Percentiles rank a stretch among this genome's conserved stretches.
Conservation (phyloP, 2,329 filamentous ascomycete species). For the Claviceps sp. region DNA sequence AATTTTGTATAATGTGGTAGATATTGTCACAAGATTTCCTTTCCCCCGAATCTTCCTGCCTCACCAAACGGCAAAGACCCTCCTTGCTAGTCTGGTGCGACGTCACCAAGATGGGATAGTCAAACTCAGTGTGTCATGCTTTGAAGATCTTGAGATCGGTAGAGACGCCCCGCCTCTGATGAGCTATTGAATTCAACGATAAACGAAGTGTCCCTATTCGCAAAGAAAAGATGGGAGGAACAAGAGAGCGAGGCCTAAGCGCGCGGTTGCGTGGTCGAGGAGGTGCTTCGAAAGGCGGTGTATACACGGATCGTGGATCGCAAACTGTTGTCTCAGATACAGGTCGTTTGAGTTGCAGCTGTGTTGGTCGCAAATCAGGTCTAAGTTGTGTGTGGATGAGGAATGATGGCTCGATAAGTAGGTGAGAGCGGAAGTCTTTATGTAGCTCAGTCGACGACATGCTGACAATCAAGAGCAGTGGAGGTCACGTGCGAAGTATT, state of each 20-base stretch:
- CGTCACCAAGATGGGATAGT: constrained; percentile 1
- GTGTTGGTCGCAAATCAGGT: background rate
- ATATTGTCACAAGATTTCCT: constrained; percentile 2
- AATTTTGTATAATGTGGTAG: constrained; percentile 3
- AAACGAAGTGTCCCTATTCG: background rate
- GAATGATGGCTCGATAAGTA: background rate
- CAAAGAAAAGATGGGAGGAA: background rate
- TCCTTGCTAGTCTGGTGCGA: constrained; percentile 2
- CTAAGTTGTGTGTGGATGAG: background rate
- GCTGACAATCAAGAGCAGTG: background rate
- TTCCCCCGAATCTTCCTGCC: background rate
- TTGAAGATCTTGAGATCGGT: background rate
- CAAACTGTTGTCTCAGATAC: background rate
- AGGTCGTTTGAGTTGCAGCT: background rate
- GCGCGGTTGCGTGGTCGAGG: background rate
- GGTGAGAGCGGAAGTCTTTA: background rate
- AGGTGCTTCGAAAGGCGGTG: background rate
- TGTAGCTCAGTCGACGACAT: too few relatives aligned
- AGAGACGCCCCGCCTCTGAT: background rate
- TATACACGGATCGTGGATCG: background rate
- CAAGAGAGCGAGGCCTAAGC: background rate
- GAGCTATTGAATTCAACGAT: background rate
- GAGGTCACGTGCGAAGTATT: background rate
- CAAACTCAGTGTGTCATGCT: constrained; percentile 3
- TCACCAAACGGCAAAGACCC: background rate